Base-by-base conservation (phyloP, 225 moss, liverwort and hornwort genomes). In the Sphagnum tenellum region DNA sequence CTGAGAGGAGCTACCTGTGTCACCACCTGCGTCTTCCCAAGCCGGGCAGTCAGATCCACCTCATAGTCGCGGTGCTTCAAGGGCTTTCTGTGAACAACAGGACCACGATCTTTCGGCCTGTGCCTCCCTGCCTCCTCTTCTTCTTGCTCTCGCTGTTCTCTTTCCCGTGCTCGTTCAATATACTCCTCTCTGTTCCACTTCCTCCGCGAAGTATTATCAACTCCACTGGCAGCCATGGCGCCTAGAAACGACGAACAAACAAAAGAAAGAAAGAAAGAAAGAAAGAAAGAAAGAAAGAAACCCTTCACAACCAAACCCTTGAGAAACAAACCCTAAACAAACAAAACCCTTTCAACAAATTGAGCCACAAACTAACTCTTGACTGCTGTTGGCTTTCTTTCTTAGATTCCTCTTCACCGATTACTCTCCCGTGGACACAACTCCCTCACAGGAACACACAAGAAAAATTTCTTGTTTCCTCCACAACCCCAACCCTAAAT, bases 151-250 rank as follows among this genome's bases (percentile, higher is more conserved):
- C 71, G 90, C n/a, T 85, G 81, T 79, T 89, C 96, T 48, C 85
- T 75, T 66, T 90, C 92, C 3, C 90, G 81, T 48, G 89, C 90
- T 52, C 90, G 92, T 67, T 92, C 84, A 68, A 88, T 84, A 75
- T 86, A 96, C 71, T 96, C 90, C 67, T 96, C 92, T 72, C 87
- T 86, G 70, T 96, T 89, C 96, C 96, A 96, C 72, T 96, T 96
- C 78, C 92, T 82, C 2, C 96, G 87, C 57, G 77, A 88, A 3
- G 96, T 96, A 49, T 96, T 96, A 68, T 96, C 96, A 47, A 92
- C 85, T 62, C 84, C 83, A 60, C 79, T 75, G 46, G 86, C 65
- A 55, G 67, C 67, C 71, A 71, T 71, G 45, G 45, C 3, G n/a
- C 46, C 61, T 8, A 57, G 7, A 52, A 52, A 0, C 9, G 52